Evolutionary conservation across 768 basidiomycete genomes (phyloP).

Genomic region (Hericium alpestre): DNA sequence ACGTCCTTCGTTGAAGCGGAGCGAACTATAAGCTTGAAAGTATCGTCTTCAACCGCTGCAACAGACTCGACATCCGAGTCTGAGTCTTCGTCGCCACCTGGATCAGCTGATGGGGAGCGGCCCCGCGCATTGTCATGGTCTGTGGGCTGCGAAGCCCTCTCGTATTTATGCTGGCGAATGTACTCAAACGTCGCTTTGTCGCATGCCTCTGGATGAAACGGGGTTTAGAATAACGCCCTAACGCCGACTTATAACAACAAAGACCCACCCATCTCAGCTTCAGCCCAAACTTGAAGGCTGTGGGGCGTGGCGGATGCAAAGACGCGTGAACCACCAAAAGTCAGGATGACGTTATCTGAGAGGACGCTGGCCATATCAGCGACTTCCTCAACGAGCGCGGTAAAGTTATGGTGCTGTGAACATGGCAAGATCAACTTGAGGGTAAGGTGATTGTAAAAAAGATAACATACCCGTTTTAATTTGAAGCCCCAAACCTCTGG

Average conservation of each 20-base stretch:
- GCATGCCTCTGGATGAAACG: constrained; percentile 44
- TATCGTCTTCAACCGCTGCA: constrained; percentile 32
- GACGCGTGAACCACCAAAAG: constrained; percentile 48
- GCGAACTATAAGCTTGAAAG: constrained; percentile 57
- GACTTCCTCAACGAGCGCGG: constrained; percentile 49
- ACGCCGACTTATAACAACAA: not conserved
- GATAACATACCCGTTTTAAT: constrained; percentile 43
- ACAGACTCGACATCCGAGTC: constrained; percentile 11
- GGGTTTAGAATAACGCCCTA: constrained; percentile 2
- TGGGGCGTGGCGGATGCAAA: constrained; percentile 62
- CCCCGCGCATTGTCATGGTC: constrained; percentile 4
- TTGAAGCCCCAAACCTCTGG: constrained; percentile 39
- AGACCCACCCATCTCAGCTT: constrained; percentile 52
- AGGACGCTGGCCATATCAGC: constrained; percentile 52
- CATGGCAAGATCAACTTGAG: not conserved
- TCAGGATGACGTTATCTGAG: constrained; percentile 45
- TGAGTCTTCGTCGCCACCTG: constrained; percentile 18
- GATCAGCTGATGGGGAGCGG: constrained; percentile 11
- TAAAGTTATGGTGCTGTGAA: constrained; percentile 53
- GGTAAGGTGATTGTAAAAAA: not conserved
- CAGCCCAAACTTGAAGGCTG: constrained; percentile 54
- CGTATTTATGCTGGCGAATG: constrained; percentile 31
- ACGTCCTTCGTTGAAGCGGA: constrained; percentile 47
- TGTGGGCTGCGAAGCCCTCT: constrained; percentile 11
- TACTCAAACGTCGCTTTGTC: constrained; percentile 55